Evolutionary conservation across 2,329 filamentous ascomycete species (phyloP).

Genomic region (Berkeleyomyces basicola): DNA sequence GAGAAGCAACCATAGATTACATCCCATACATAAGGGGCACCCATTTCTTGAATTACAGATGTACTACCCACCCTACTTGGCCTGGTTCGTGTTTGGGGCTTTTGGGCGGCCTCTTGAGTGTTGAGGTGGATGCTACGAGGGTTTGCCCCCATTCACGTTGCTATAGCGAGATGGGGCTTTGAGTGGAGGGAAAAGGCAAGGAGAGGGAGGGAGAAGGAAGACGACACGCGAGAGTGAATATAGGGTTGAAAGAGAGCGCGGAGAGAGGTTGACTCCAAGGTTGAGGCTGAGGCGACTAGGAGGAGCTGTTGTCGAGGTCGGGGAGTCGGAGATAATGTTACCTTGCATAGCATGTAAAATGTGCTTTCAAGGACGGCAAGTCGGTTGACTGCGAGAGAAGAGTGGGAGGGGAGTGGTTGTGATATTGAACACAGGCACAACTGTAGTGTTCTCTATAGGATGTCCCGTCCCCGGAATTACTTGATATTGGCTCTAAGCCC

Average conservation of each 20-base stretch:
- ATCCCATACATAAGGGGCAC: neutral
- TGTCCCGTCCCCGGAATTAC: neutral
- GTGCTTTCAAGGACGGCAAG: too few relatives aligned
- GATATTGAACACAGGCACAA: neutral
- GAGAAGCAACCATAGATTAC: neutral
- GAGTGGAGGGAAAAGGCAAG: neutral
- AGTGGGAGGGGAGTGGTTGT: neutral
- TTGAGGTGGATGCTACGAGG: neutral
- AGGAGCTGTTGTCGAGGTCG: neutral
- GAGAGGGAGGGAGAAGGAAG: neutral
- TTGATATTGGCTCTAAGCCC: neutral
- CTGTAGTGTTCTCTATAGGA: neutral
- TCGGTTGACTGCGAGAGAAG: neutral
- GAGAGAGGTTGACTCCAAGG: neutral
- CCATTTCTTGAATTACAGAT: neutral
- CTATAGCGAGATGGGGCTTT: neutral
- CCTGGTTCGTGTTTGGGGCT: neutral
- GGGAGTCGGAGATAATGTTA: neutral
- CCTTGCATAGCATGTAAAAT: neutral
- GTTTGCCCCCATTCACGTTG: neutral
- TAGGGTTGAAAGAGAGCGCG: neutral
- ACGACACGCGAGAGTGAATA: neutral
- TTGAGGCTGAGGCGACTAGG: neutral
- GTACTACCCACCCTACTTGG: neutral
- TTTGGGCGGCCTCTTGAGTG: neutral